Evolutionary conservation across 2,329 filamentous ascomycete genomes (phyloP).

Genomic region (Thyridium curvatum): DNA sequence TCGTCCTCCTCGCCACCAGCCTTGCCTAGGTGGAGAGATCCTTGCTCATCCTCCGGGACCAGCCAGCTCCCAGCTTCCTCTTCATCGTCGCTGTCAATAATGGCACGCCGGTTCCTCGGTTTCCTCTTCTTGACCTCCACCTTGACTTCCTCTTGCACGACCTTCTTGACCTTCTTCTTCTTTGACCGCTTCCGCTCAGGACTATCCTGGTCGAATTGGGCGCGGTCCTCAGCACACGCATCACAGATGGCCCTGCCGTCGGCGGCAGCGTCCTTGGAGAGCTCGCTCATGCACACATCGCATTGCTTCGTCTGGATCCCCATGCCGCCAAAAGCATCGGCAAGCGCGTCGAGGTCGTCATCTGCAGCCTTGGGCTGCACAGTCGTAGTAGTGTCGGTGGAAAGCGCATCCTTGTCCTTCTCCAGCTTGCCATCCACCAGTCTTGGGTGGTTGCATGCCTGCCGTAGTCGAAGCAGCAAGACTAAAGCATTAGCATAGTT

Average conservation of each 20-base stretch:
- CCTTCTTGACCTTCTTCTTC: slow-evolving; percentile 29
- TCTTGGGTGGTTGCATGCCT: slow-evolving; percentile 91
- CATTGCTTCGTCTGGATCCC: slow-evolving; percentile 73
- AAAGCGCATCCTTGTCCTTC: slow-evolving; percentile 80
- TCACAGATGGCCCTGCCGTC: slow-evolving; percentile 52
- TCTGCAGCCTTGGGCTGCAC: slow-evolving; percentile 44
- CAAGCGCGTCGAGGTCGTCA: slow-evolving; percentile 72
- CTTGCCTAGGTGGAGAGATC: slow-evolving; percentile 57
- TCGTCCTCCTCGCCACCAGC: slow-evolving; percentile 80
- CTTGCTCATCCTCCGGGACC: slow-evolving; percentile 61
- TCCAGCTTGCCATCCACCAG: slow-evolving; percentile 79
- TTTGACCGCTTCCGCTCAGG: slow-evolving; percentile 28
- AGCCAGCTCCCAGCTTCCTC: slow-evolving; percentile 72
- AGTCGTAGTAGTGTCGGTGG: slow-evolving; percentile 46
- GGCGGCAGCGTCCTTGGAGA: slow-evolving; percentile 49
- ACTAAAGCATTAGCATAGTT: slow-evolving; percentile 95
- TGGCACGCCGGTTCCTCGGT: slow-evolving; percentile 44
- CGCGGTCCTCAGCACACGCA: slow-evolving; percentile 70
- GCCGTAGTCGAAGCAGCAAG: slow-evolving; percentile 79
- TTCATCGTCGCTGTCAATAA: slow-evolving; percentile 60
- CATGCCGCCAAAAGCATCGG: slow-evolving; percentile 79
- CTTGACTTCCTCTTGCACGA: slow-evolving; percentile 24
- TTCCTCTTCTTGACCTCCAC: slow-evolving; percentile 24
- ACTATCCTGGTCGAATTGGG: slow-evolving; percentile 49
- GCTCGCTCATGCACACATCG: slow-evolving; percentile 70